phyloP scores from a whole-genome alignment of 2,329 filamentous ascomycete genomes.

The Fusarium piperis region DNA sequence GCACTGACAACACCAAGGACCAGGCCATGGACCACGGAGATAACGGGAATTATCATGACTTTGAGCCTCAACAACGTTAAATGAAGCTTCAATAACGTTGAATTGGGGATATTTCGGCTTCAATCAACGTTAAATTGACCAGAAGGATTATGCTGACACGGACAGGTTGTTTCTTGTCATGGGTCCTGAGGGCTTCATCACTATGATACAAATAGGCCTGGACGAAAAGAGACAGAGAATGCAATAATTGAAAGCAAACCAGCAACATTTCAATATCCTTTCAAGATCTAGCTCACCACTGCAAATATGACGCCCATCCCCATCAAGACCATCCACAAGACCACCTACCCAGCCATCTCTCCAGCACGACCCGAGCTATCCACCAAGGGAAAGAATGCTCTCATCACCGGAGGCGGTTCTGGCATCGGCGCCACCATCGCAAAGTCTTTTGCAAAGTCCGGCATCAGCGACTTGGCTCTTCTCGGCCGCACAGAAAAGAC shows the following conservation, averaged over 20 bases:
- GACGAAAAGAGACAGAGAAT: neutral
- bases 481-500: conserved; percentile 50
- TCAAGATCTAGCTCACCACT: neutral
- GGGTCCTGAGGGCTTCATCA: neutral
- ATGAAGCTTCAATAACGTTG: neutral
- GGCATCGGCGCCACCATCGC: conserved; percentile 73
- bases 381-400: conserved; percentile 57
- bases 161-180: neutral
- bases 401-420: conserved; percentile 72
- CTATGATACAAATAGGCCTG: neutral
- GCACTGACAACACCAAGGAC: neutral
- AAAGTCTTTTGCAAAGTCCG: conserved; percentile 60
- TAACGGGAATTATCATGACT: neutral
- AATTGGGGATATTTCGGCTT: neutral
- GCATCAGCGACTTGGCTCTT: conserved; percentile 51
- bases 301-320: conserved; percentile 12
- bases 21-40: neutral
- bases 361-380: conserved; percentile 48
- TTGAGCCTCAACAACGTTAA: conserved; percentile 4
- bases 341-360: conserved; percentile 46
- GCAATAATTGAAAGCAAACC: neutral
- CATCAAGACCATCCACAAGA: conserved; percentile 26
- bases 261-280: too few relatives aligned
- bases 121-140: neutral
- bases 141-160: neutral